Evolutionary conservation across 169 alveolate species (phyloP).

Genomic region (Plasmodium yoelii): DNA sequence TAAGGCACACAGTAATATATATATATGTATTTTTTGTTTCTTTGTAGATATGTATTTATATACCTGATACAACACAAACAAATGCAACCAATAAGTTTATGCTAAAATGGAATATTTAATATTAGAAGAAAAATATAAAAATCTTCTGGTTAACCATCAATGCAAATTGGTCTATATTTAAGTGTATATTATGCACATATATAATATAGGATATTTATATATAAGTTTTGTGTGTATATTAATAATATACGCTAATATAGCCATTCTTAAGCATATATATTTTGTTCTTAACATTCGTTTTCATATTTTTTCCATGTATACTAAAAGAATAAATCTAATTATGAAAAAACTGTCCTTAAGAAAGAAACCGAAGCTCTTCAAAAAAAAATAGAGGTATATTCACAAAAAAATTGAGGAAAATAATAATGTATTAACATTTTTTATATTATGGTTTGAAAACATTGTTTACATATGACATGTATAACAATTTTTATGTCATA

Average conservation of each 20-base stretch:
- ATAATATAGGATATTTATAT: not conserved
- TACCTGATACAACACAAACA: too few species aligned
- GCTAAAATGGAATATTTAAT: slow-evolving; percentile 59
- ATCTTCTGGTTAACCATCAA: slow-evolving; percentile 51
- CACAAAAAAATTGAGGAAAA: not conserved
- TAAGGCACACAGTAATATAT: too few species aligned
- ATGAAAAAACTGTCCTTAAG: slow-evolving; percentile 48
- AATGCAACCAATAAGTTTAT: not conserved
- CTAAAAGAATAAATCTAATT: slow-evolving; percentile 62
- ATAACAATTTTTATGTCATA: not conserved
- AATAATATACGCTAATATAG: too few species aligned
- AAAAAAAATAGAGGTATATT: slow-evolving; percentile 44
- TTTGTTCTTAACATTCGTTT: too few species aligned
- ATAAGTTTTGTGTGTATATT: too few species aligned
- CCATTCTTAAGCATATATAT: too few species aligned
- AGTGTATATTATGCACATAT: not conserved
- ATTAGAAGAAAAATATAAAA: slow-evolving; percentile 72
- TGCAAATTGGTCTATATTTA: not conserved
- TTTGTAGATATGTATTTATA: too few species aligned
- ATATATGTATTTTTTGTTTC: too few species aligned
- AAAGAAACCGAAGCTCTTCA: slow-evolving; percentile 63
- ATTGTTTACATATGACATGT: not conserved
- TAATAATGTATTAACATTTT: too few species aligned
- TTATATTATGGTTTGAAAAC: not conserved
- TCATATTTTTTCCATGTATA: not conserved